These are phyloP conservation scores for Mycena chlorophos DNA, from an alignment of 768 basidiomycete genomes.

Conservation along the genomic window DNA sequence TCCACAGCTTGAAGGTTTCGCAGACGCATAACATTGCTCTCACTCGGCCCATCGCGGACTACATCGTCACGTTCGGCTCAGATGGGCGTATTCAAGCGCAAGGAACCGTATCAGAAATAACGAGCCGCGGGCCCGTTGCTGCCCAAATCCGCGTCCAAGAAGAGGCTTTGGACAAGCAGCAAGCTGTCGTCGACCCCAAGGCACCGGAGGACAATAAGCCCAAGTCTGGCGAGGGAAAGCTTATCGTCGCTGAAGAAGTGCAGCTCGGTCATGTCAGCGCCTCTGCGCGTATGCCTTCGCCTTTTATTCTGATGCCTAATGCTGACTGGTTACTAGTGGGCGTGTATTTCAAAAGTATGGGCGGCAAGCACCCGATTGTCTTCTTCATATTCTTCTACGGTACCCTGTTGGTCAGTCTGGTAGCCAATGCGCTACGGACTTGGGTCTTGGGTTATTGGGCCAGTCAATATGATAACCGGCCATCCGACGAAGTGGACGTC, in stretches of 20 bases:
- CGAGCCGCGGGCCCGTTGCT: slow-evolving; percentile 39
- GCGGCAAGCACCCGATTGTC: slow-evolving; percentile 9
- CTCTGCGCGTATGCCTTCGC: slow-evolving; percentile 17
- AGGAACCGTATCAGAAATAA: slow-evolving; percentile 39
- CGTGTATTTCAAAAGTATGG: slow-evolving; percentile 15
- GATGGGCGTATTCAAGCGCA: slow-evolving; percentile 43
- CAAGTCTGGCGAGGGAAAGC: slow-evolving; percentile 46
- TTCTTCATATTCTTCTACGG: slow-evolving; percentile 13
- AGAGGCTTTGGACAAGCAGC: slow-evolving; percentile 26
- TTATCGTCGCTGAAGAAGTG: slow-evolving; percentile 64
- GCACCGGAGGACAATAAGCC: slow-evolving; percentile 17
- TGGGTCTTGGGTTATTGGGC: slow-evolving; percentile 22
- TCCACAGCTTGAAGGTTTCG: not conserved
- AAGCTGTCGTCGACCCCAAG: slow-evolving; percentile 26
- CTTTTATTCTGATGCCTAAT: not conserved
- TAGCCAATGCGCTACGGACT: slow-evolving; percentile 3
- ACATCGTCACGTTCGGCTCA: slow-evolving; percentile 43
- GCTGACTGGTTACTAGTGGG: slow-evolving; percentile 13
- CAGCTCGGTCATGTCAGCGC: slow-evolving; percentile 56
- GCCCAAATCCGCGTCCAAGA: slow-evolving; percentile 31
- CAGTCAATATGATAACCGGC: slow-evolving; percentile 10
- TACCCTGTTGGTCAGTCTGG: slow-evolving; percentile 5
- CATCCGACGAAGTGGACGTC: slow-evolving; percentile 10
- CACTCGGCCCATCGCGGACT: slow-evolving; percentile 38
- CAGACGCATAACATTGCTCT: slow-evolving; percentile 53